Evolutionary conservation across 495 filamentous ascomycete species (phyloP).

Genomic region (Trichoderma virens): DNA sequence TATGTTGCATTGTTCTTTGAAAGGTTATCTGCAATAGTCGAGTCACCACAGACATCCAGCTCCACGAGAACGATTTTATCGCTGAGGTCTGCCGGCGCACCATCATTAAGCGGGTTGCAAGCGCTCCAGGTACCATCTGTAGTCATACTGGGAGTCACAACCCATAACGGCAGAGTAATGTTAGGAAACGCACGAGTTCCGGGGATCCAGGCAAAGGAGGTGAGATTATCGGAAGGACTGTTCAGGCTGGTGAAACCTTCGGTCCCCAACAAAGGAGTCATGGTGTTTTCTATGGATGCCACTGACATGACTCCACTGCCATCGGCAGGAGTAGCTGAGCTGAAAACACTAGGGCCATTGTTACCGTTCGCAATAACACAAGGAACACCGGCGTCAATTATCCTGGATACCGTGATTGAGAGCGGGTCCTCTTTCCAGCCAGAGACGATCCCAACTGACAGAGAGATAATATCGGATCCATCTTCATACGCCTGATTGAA

Average conservation of each 20-base stretch:
- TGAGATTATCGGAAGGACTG: conserved; percentile 11
- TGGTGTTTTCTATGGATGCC: conserved; percentile 45
- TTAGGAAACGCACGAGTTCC: conserved; percentile 32
- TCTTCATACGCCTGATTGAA: conserved; percentile 50
- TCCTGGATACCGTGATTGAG: conserved; percentile 43
- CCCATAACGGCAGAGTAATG: conserved; percentile 41
- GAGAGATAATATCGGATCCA: conserved; percentile 52
- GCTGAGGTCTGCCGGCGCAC: conserved; percentile 37
- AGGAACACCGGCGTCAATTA: conserved; percentile 47
- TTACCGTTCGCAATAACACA: conserved; percentile 50
- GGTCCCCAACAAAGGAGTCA: conserved; percentile 32
- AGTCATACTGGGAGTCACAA: conserved; percentile 39
- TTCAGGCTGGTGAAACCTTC: conserved; percentile 23
- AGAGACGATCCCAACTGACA: conserved; percentile 45
- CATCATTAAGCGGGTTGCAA: neutral
- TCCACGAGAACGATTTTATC: conserved; percentile 46
- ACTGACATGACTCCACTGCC: conserved; percentile 43
- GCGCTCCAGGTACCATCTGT: neutral
- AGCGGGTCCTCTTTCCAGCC: conserved; percentile 51
- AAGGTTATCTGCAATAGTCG: conserved; percentile 41
- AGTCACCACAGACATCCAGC: conserved; percentile 42
- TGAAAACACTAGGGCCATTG: conserved; percentile 47
- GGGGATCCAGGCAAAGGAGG: conserved; percentile 29
- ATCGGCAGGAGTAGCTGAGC: conserved; percentile 45
- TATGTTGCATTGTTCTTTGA: conserved; percentile 45